Evolutionary conservation across 192 early-diverging fungal genomes (phyloP).

Genomic region (Backusella psychrophila): DNA sequence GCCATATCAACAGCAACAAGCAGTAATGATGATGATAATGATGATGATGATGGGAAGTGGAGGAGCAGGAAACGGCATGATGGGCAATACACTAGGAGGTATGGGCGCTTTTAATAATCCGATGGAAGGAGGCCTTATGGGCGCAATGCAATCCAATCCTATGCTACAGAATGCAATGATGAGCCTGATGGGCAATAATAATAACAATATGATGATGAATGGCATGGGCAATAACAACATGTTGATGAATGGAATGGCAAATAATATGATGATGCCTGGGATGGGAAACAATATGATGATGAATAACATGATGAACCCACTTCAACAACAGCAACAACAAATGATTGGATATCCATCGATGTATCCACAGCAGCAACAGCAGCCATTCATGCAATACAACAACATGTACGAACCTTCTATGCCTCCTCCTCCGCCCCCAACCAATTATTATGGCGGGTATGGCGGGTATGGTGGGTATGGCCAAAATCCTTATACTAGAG

Average conservation of each 20-base stretch:
- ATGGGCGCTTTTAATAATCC: background rate
- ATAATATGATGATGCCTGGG: background rate
- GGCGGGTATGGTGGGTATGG: background rate
- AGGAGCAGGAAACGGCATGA: background rate
- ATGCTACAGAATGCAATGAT: background rate
- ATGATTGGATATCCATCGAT: background rate
- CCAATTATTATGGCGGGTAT: background rate
- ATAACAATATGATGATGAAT: too few relatives aligned
- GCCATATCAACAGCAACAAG: background rate
- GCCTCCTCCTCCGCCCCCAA: background rate
- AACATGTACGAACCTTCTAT: background rate
- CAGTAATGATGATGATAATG: background rate
- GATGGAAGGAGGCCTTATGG: background rate
- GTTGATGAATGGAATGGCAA: background rate
- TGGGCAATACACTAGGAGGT: background rate
- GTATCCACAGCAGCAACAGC: conserved; percentile 12
- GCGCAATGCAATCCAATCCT: background rate
- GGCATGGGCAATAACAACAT: background rate
- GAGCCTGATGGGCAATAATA: background rate
- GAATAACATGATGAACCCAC: background rate
- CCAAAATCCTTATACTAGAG: background rate
- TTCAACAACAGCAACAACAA: background rate
- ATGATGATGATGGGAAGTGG: background rate
- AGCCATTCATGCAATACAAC: background rate
- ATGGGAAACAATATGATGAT: background rate